Base-by-base conservation (phyloP, 768 basidiomycete species). In the Podaxis carcinomalis region DNA sequence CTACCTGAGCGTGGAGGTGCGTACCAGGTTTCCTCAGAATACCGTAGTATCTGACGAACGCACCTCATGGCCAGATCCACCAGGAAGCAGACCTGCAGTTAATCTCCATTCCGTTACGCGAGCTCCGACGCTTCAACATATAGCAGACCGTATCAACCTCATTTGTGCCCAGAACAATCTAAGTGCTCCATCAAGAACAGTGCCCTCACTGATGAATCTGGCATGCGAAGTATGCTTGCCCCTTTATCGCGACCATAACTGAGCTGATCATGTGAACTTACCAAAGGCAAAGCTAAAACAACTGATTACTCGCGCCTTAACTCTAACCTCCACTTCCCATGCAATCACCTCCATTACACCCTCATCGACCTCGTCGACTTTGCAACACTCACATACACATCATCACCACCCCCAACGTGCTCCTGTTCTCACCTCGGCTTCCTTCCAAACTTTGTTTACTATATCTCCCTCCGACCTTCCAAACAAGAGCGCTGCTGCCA, bases 91-190 rank as follows among this genome's bases (percentile, higher is more conserved):
- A 32, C 73, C 87, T 21, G 84, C 87, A 1, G 77, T 92, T 6
- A 87, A 91, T 58, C 79, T 93, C n/a, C 84, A 89, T 36, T 85
- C 90, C 7, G 81, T 83, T 60, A 88, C 88, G 4, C 84, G 85
- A 57, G 87, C 85, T 4, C 88, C 89, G 4, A 90, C 88, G 1
- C 68, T 88, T 21, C 88, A 91, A 68, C 90, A 92, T 63, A 84
- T 93, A 46, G 81, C 84, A 5, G 91, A 93, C 65, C 81, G 90
- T 58, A 84, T 92, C 62, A 91, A 91, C 67, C 83, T 93, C 36
- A 88, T 92, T 63, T 90, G 86, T 42, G 88, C 89, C 1, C 91
- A 93, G 67, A 85, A 92, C 65, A 86, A 86, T 65, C 72, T 92
- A 1, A 76, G 76, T 2, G 72, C 79, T 16, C 89, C 91, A 0